Evolutionary conservation across 2,329 filamentous ascomycete genomes (phyloP).

Genomic region (Bipolaris victoriae): DNA sequence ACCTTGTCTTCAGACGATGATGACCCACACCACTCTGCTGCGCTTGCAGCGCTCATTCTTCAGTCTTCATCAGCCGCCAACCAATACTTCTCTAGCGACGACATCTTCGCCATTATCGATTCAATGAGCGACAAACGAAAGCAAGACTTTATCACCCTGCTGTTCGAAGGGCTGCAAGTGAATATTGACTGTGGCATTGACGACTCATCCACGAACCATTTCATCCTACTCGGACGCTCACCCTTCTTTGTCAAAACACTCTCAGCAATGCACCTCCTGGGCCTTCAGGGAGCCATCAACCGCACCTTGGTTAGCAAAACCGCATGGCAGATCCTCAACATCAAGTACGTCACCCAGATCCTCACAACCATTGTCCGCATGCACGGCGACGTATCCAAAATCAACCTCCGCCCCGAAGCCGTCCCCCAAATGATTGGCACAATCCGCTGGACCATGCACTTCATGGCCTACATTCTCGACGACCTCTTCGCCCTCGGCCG

Average conservation of each 20-base stretch:
- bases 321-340: conserved; percentile 74
- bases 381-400: conserved; percentile 56
- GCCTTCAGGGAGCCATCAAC: conserved; percentile 52
- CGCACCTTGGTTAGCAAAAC: conserved; percentile 73
- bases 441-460: conserved; percentile 77
- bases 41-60: conserved; percentile 50
- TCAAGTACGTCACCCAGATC: conserved; percentile 70
- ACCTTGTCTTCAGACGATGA: conserved; percentile 39
- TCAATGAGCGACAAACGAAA: conserved; percentile 36
- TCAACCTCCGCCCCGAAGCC: conserved; percentile 44
- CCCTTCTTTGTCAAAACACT: conserved; percentile 78
- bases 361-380: conserved; percentile 62
- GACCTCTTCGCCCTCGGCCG: conserved; percentile 51
- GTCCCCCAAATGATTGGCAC: conserved; percentile 64
- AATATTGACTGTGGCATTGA: conserved; percentile 85
- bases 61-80: conserved; percentile 52
- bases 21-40: conserved; percentile 45
- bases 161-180: conserved; percentile 56
- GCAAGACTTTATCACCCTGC: conserved; percentile 65
- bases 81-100: conserved; percentile 56
- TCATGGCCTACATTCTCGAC: conserved; percentile 63
- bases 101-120: conserved; percentile 53
- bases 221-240: conserved; percentile 53
- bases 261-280: conserved; percentile 78
- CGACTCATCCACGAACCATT: conserved; percentile 60